phyloP scores from a whole-genome alignment of 441 rosid genomes.

The Erodium chrysanthum region DNA sequence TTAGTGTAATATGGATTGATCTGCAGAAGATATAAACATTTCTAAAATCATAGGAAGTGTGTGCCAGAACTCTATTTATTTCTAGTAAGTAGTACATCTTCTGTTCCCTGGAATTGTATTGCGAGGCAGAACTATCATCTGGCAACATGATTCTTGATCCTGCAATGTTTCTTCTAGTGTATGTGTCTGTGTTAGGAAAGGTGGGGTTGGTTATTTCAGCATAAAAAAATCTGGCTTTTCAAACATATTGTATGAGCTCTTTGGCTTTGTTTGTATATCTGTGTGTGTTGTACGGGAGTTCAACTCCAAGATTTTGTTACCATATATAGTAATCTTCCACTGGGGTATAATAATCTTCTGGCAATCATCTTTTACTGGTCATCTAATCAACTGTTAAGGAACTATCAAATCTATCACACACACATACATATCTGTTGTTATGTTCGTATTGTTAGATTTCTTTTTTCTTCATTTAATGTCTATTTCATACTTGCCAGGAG shows the following conservation, averaged over 20 bases:
- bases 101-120: not conserved
- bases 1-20: not conserved
- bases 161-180: not conserved
- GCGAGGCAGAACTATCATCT: not conserved
- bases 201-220: not conserved
- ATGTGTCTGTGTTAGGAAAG: too few species aligned
- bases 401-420: not conserved
- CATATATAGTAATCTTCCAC: not conserved
- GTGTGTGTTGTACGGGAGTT: not conserved
- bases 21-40: not conserved
- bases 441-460: not conserved
- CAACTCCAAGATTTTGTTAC: not conserved
- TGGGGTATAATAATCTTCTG: too few species aligned
- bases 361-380: too few species aligned
- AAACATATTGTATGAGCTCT: not conserved
- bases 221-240: not conserved
- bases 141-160: not conserved
- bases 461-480: slow-evolving; percentile 1
- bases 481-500: slow-evolving; percentile 44
- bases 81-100: not conserved
- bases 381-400: not conserved
- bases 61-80: not conserved
- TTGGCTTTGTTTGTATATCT: not conserved
- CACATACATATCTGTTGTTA: not conserved
- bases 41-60: not conserved